phyloP scores from a whole-genome alignment of 2,329 filamentous ascomycete species.

The Macrophomina tecta region DNA sequence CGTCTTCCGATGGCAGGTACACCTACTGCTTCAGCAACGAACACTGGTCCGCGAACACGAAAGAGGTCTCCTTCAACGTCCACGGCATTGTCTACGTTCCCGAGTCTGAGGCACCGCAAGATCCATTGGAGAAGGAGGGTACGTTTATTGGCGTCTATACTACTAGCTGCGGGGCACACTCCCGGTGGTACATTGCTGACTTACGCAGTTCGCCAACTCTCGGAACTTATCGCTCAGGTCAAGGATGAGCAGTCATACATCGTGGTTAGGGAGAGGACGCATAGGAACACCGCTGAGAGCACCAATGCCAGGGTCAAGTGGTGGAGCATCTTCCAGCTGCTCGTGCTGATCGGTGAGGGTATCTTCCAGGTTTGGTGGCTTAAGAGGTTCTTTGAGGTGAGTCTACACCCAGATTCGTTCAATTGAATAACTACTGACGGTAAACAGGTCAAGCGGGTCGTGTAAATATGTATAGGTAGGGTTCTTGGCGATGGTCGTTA shows the following conservation, averaged over 20 bases:
- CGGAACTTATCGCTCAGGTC: conserved; percentile 86
- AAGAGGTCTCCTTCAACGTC: conserved; percentile 99
- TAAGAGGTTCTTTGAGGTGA: conserved; percentile 93
- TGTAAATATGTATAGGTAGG: conserved; percentile 45
- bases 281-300: conserved; percentile 98
- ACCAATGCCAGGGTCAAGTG: conserved; percentile 98
- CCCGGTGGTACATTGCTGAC: not conserved
- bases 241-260: conserved; percentile 99
- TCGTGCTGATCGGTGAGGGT: conserved; percentile 86
- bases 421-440: conserved; percentile 35
- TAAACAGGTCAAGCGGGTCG: conserved; percentile 66
- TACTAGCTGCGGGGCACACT: conserved; percentile 20
- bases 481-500: conserved; percentile 11
- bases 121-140: conserved; percentile 92
- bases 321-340: conserved; percentile 98
- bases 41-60: conserved; percentile 93
- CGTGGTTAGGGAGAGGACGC: conserved; percentile 86
- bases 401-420: conserved; percentile 33
- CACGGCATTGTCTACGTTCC: conserved; percentile 98
- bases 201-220: conserved; percentile 75
- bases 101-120: conserved; percentile 80
- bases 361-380: conserved; percentile 99
- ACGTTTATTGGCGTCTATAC: conserved; percentile 37
- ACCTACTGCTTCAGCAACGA: conserved; percentile 99
- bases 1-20: conserved; percentile 84